Conservation (phyloP, 192 early-diverging fungal genomes). For the Dissophora ornata region DNA sequence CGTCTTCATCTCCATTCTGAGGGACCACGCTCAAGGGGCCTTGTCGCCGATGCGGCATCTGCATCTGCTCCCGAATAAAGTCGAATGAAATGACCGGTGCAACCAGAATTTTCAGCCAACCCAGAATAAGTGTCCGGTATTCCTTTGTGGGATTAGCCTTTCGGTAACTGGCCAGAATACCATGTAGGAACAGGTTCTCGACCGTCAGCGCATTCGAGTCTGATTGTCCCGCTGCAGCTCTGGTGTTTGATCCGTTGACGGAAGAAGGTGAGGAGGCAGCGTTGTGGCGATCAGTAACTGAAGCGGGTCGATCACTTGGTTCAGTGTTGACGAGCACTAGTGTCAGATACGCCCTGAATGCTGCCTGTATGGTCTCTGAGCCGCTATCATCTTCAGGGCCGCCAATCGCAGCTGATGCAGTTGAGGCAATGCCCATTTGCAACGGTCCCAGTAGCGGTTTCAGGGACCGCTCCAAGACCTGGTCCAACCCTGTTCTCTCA, state of each 20-base stretch:
- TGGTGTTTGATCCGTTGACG: too few species aligned
- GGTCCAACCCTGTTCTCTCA: constrained; percentile 40
- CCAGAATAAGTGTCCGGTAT: constrained; percentile 15
- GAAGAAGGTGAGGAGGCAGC: too few species aligned
- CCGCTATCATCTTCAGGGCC: too few species aligned
- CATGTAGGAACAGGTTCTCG: constrained; percentile 33
- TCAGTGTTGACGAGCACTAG: constrained; percentile 45
- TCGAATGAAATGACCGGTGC: constrained; percentile 23
- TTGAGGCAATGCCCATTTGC: constrained; percentile 4
- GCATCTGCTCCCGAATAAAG: constrained; percentile 1
- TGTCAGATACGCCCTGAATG: constrained; percentile 43
- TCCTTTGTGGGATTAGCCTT: constrained; percentile 28
- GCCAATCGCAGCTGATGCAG: too few species aligned
- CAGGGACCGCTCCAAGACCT: constrained; percentile 25
- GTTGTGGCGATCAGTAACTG: background rate
- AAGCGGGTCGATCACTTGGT: constrained; percentile 1
- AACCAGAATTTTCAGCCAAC: constrained; percentile 23
- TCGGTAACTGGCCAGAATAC: constrained; percentile 21
- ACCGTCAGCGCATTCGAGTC: constrained; percentile 4
- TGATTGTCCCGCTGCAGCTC: background rate
- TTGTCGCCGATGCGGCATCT: background rate
- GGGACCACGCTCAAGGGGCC: background rate
- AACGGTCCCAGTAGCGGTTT: constrained; percentile 25
- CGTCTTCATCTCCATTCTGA: too few species aligned
- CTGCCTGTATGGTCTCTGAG: constrained; percentile 22